Evolutionary conservation across 805 yeast genomes (phyloP), one percentile per base, ranked within the genome.

Genomic region (Metschnikowia proteae): DNA sequence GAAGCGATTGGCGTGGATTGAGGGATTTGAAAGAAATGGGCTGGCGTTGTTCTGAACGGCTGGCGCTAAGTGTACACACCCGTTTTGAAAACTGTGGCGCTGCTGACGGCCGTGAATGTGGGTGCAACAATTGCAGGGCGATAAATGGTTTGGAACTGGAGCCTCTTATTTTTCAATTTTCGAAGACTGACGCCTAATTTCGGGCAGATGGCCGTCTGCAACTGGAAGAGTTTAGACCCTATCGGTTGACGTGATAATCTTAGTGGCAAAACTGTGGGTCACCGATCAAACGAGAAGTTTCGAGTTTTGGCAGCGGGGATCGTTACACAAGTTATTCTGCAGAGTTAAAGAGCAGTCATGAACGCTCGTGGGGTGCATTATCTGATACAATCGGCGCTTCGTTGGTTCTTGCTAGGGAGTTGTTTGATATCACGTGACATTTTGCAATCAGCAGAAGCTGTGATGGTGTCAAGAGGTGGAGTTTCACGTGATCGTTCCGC

Each of bases 381-480:
- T 6, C 13, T 13, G 23, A 3, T 31, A 9, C 36, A 31, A 11
- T 10, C 25, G 33, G 29, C 22, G 35, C 22, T 40, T 23, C 29
- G 6, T 23, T 17, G n/a, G 43, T 5, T n/a, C 28, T 23, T 40
- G 36, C 22, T 23, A 6, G 17, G n/a, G 11, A 31, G 35, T 40
- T 35, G 36, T 10, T 32, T 9, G 44, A 48, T 41, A 43, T 37
- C 58, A 55, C 58, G 58, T 55, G 58, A 55, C 53, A 55, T 53
- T 48, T 46, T 48, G 58, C 58, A 55, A 55, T 55, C 48, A 28
- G 28, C 37, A 38, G 10, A 28, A 9, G n/a, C 45, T n/a, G 40
- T 17, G 33, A 36, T 36, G 38, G 25, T 33, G 38, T 26, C 38
- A 27, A 13, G 37, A 31, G 38, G 11, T 31, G 45, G 6, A n/a